Evolutionary conservation across 2,329 filamentous ascomycete genomes (phyloP), one percentile per base, ranked within the genome.

Genomic region (Phaeosphaeria sp.): DNA sequence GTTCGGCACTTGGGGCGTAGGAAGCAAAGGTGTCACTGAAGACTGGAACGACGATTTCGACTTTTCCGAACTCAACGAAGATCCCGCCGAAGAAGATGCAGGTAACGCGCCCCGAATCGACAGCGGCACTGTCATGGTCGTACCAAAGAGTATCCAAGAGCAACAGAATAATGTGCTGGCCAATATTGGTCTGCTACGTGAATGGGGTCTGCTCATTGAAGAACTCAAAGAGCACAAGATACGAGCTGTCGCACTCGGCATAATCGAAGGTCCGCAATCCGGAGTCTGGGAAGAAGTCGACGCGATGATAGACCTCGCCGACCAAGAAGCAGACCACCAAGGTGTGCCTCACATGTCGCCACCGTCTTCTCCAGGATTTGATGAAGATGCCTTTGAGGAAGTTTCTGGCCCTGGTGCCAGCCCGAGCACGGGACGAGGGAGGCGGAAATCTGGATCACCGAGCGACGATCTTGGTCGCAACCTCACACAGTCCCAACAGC

Each of bases 1-100:
- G 68, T 94, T 92, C 70, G 90, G 91, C 44, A 93, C 91, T 0
- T 94, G 91, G 91, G 90, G 90, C 2, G 79, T 92, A 43, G 87
- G 89, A n/a, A 89, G 87, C 61, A 93, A 93, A 75, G 89, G 87
- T 17, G 88, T 89, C 11, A 93, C 89, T 60, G 92, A 96, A 73
- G 91, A 95, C 70, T 96, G 92, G 92, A 92, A 94, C 67, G 90
- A 93, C 62, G 92, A 96, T 73, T 95, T 96, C 67, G 90, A 94
- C 59, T 93, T 94, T 72, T 84, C 84, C 21, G 85, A 87, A 48
- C 72, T 78, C 13, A 77, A 81, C 23, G 81, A 84, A 44, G 67
- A 72, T 18, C 62, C 69, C 33, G 60, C 59, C 13, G 65, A 67
- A 25, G 69, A 72, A 33, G 74, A 69, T 22, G 63, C 72, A 30